A percentile compares a stretch with the other conserved stretches of the same genome.
Evolutionary conservation across 2,329 filamentous ascomycete species (phyloP).

Genomic region (Colletotrichum sp.): DNA sequence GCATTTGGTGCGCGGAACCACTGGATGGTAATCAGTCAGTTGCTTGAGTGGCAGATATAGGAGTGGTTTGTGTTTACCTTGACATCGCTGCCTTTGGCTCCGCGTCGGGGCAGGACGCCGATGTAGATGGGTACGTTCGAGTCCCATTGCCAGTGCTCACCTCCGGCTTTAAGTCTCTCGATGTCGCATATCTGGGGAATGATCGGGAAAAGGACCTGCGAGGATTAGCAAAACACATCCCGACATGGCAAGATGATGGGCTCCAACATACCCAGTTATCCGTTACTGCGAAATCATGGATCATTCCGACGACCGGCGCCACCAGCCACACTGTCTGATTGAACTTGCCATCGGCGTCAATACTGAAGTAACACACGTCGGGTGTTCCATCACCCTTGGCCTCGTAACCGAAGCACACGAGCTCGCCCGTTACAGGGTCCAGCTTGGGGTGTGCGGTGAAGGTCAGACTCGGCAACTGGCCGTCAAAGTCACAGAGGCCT

Average conservation of each 20-base stretch:
- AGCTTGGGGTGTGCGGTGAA: slow-evolving; percentile 50
- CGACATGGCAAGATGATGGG: too few relatives aligned
- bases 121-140: slow-evolving; percentile 9
- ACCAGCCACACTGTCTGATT: slow-evolving; percentile 37
- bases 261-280: slow-evolving; percentile 38
- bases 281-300: slow-evolving; percentile 47
- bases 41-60: fast-evolving
- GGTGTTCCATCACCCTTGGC: slow-evolving; percentile 43
- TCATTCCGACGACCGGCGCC: slow-evolving; percentile 40
- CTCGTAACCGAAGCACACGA: slow-evolving; percentile 47
- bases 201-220: slow-evolving; percentile 6
- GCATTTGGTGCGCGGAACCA: slow-evolving; percentile 41
- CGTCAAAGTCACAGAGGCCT: slow-evolving; percentile 45
- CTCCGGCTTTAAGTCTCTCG: slow-evolving; percentile 36
- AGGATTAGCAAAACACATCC: too few relatives aligned
- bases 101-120: slow-evolving; percentile 1
- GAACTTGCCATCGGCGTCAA: slow-evolving; percentile 32
- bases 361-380: slow-evolving; percentile 40
- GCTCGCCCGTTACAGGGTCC: slow-evolving; percentile 43
- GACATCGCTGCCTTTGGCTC: slow-evolving; percentile 7
- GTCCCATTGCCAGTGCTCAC: slow-evolving; percentile 44
- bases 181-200: slow-evolving; percentile 11
- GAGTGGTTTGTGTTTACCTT: neutral
- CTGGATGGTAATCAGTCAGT: slow-evolving; percentile 13
- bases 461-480: slow-evolving; percentile 40